Evolutionary conservation across 140 eudicot species (phyloP).

Genomic region (Erigeron philadelphicus): DNA sequence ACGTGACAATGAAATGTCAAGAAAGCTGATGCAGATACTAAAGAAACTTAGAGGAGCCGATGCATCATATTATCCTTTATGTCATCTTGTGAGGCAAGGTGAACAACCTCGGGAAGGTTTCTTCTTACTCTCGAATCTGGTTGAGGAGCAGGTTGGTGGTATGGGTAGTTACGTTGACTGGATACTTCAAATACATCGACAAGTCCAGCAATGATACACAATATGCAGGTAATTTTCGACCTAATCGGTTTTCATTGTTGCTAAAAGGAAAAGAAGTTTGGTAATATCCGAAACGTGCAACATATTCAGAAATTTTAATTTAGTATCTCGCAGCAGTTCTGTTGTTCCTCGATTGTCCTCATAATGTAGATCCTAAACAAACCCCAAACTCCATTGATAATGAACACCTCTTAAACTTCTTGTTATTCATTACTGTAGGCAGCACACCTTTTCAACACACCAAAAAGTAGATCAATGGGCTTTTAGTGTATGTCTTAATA

Average conservation of each 20-base stretch:
- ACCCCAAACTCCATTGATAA: not conserved
- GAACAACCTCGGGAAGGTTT: constrained; percentile 88
- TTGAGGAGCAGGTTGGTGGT: constrained; percentile 72
- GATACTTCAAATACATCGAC: constrained; percentile 66
- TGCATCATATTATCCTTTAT: constrained; percentile 60
- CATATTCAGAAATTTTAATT: not conserved
- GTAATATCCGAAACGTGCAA: not conserved
- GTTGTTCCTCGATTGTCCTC: no score
- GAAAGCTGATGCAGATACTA: constrained; percentile 52
- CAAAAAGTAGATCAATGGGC: not conserved
- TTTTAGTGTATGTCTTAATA: no score
- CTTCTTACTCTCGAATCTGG: constrained; percentile 62
- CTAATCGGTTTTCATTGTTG: not conserved
- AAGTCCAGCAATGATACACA: constrained; percentile 55
- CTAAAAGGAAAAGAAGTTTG: not conserved
- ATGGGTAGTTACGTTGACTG: constrained; percentile 67
- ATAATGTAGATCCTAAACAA: not conserved
- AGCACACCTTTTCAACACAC: not conserved
- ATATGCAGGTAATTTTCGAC: constrained; percentile 36
- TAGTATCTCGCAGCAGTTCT: not conserved
- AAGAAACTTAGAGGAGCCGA: constrained; percentile 49
- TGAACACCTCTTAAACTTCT: not conserved
- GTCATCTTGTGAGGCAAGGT: constrained; percentile 89
- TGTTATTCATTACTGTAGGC: not conserved
- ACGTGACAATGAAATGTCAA: constrained; percentile 70